Evolutionary conservation across 139 green algal genomes (phyloP), one percentile per base, ranked within the genome.

Genomic region (Chlorella sp.): DNA sequence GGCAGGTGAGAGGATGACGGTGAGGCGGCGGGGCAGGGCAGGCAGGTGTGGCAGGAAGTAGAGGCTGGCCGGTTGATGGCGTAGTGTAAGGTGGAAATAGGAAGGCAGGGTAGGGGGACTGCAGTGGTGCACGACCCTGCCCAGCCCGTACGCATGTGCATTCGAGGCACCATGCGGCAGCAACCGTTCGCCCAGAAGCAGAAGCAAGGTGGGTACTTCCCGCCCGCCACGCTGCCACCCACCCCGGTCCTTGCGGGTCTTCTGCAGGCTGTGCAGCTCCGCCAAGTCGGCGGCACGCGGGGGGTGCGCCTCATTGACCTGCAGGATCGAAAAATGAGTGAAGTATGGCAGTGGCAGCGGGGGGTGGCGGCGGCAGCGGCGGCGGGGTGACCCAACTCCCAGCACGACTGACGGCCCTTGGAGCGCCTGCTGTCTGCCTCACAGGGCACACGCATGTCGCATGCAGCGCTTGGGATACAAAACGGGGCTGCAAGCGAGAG

Each of bases 241-340:
- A 88, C 84, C 84, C 34, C 84, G 84, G 19, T 90, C 88, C 77
- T 93, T 93, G 26, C 81, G 61, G 18, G 91, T 93, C 77, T 92
- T 93, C 75, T 93, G 91, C 84, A 93, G 75, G n/a, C 73, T 87
- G 68, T 90, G 82, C 34, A 93, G 88, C 83, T 91, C 91, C 16
- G 81, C 83, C 24, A 93, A 34, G 83, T 93, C 88, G 61, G 81
- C 42, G 40, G 91, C 91, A 42, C 91, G 88, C 18, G 88, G 88
- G 18, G 91, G 87, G 83, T 93, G 88, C 53, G 88, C 91, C 87
- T 93, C 91, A 36, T 91, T 88, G 24, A 91, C 84, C 84, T 88
- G 66, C 39, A 30, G 48, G 40, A 40, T 57, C 48, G 48, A 36
- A 30, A 57, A 57, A 57, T 16, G 7, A 57, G 9, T 5, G 48